These are phyloP conservation scores for Pichiaceae sp. DNA, from an alignment of 1,139 yeast species.

Conservation along the genomic window DNA sequence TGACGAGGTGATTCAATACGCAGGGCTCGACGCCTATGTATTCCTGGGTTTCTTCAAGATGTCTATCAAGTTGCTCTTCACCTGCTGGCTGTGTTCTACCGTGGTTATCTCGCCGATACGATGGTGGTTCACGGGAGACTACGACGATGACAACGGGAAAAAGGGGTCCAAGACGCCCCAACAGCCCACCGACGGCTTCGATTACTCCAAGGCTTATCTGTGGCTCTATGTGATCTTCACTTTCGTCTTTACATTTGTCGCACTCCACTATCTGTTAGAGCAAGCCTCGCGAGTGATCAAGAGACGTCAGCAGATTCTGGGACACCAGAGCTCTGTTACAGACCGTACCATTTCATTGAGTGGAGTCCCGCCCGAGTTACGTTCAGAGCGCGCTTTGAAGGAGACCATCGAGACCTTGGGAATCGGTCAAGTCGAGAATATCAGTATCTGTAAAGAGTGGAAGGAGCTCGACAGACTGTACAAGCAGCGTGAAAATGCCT, in stretches of 20 bases:
- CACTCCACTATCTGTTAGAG: constrained; percentile 51
- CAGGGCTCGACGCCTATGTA: constrained; percentile 92
- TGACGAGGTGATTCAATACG: constrained; percentile 71
- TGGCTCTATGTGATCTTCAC: constrained; percentile 89
- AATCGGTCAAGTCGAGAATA: constrained; percentile 70
- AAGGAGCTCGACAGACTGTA: constrained; percentile 57
- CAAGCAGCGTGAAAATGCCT: constrained; percentile 43
- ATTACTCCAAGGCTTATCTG: constrained; percentile 32
- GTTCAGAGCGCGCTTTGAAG: constrained; percentile 61
- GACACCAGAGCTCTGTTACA: constrained; percentile 82
- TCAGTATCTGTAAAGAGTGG: constrained; percentile 86
- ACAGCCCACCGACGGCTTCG: constrained; percentile 7
- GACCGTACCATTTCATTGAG: constrained; percentile 85
- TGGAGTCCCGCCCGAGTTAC: constrained; percentile 80
- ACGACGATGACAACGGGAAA: constrained; percentile 33
- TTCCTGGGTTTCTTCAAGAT: constrained; percentile 68
- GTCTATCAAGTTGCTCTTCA: constrained; percentile 50
- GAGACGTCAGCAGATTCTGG: constrained; percentile 75
- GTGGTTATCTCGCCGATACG: constrained; percentile 60
- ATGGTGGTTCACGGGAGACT: constrained; percentile 57
- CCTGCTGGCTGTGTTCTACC: constrained; percentile 49
- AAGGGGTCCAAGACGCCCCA: constrained; percentile 10
- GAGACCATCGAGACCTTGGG: constrained; percentile 69
- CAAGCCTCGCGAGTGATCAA: constrained; percentile 67
- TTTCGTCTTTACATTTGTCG: constrained; percentile 67